phyloP scores from a whole-genome alignment of 1,139 yeast genomes.

The Suhomyces taliae region DNA sequence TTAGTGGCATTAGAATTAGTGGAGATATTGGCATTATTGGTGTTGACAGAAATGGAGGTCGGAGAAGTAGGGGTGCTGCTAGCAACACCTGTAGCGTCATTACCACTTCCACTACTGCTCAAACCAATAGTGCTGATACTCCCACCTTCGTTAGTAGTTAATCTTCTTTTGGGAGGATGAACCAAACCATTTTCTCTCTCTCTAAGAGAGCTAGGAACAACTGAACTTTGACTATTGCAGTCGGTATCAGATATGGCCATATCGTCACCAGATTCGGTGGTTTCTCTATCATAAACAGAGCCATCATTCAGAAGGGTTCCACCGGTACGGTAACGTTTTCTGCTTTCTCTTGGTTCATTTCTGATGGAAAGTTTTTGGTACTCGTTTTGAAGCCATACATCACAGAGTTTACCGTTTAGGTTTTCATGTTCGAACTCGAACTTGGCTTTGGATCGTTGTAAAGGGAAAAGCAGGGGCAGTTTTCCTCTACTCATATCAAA shows the following conservation, averaged over 20 bases:
- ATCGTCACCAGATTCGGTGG: slow-evolving; percentile 37
- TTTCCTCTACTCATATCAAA: slow-evolving; percentile 10
- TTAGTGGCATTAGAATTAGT: neutral
- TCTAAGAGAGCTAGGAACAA: slow-evolving; percentile 8
- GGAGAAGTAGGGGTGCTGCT: slow-evolving; percentile 2
- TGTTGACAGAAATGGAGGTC: slow-evolving; percentile 1
- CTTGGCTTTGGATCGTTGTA: slow-evolving; percentile 28
- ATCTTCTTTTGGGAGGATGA: slow-evolving; percentile 45
- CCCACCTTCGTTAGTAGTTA: slow-evolving; percentile 19
- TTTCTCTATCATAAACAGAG: slow-evolving; percentile 12
- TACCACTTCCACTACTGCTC: slow-evolving; percentile 1
- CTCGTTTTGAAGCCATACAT: slow-evolving; percentile 35
- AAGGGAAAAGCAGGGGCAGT: slow-evolving; percentile 38
- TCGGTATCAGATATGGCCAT: slow-evolving; percentile 41
- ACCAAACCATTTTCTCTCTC: slow-evolving; percentile 22
- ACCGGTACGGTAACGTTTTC: slow-evolving; percentile 17
- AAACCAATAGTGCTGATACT: slow-evolving; percentile 3
- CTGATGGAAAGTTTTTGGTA: slow-evolving; percentile 29
- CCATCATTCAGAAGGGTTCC: slow-evolving; percentile 11
- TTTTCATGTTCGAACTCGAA: slow-evolving; percentile 36
- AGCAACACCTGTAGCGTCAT: slow-evolving; percentile 1
- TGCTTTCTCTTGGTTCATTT: slow-evolving; percentile 11
- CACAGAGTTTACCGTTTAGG: slow-evolving; percentile 36
- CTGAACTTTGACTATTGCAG: slow-evolving; percentile 25
- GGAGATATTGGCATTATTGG: neutral